These are phyloP conservation scores for Rhodotorula sp. DNA, from an alignment of 1,284 basidiomycete genomes.

Conservation along the genomic window DNA sequence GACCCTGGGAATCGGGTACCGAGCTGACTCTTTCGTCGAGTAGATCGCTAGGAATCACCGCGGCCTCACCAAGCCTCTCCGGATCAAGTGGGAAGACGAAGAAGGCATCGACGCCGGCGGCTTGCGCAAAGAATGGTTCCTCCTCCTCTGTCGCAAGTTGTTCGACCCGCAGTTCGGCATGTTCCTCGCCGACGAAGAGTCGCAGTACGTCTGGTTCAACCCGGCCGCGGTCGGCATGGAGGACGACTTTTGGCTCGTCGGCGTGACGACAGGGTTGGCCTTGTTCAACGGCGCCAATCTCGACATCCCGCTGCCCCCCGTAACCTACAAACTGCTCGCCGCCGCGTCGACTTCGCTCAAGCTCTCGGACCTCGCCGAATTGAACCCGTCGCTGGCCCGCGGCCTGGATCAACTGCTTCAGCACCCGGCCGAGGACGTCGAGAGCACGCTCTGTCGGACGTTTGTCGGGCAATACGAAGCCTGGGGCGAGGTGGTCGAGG, in stretches of 20 bases:
- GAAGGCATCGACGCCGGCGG: conserved; percentile 44
- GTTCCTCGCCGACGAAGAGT: conserved; percentile 41
- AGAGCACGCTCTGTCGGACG: conserved; percentile 38
- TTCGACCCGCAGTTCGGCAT: conserved; percentile 43
- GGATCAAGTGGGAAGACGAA: conserved; percentile 44
- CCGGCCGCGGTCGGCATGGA: conserved; percentile 40
- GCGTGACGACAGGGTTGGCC: conserved; percentile 42
- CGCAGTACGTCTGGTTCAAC: conserved; percentile 44
- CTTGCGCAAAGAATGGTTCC: conserved; percentile 46
- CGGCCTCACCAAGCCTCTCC: conserved; percentile 42
- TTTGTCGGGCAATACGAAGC: conserved; percentile 44
- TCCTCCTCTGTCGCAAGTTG: conserved; percentile 42
- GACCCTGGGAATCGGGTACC: too few species aligned
- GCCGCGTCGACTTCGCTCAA: conserved; percentile 21
- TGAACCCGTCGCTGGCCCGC: conserved; percentile 38
- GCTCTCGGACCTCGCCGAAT: conserved; percentile 38
- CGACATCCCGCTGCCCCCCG: conserved; percentile 43
- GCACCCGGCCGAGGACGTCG: conserved; percentile 33
- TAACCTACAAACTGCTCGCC: conserved; percentile 44
- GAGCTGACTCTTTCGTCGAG: background rate
- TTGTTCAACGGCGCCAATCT: conserved; percentile 43
- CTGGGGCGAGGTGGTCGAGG: conserved; percentile 40
- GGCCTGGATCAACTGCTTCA: conserved; percentile 41
- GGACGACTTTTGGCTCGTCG: conserved; percentile 45
- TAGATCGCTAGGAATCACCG: conserved; percentile 36